Base-by-base conservation (phyloP, 192 early-diverging fungal genomes). In the Rhizophagus clarus region DNA sequence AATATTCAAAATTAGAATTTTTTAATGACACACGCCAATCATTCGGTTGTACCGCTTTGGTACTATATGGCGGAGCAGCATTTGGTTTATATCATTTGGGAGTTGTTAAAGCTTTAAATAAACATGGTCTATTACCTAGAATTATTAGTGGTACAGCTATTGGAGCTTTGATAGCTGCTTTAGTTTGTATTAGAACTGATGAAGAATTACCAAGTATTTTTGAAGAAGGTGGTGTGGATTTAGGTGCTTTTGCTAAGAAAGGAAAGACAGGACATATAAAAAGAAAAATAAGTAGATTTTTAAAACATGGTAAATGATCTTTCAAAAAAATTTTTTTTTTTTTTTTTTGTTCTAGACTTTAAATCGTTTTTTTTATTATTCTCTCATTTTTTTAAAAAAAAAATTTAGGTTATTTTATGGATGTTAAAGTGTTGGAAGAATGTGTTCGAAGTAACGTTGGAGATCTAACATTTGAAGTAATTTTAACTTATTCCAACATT, bases 31-130 rank as follows among this genome's bases (percentile, higher is more conserved):
- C 91, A 10, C 77, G 90, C 15, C 93, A 94, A 80, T 89, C 88
- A 40, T 94, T 94, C 88, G 94, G 94, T 1, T 87, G 88, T 51
- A 90, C 92, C 61, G 94, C 94, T 14, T 84, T 95, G 10, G 80
- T 95, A 60, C 84, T 95, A 10, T 88, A 92, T 68, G 94, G 94
- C 29, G 92, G 91, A 34, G 88, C 93, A 8, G 87, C 90, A 1
- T 94, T 93, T 79, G 92, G 91, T 90, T 82, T 94, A 70, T 92
- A 88, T 77, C 93, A 95, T 82, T 74, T 95, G n/a, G 94, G 94
- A 29, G 94, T 94, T 3, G 90, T 93, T 20, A 94, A 94, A 82
- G 89, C 94, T 1, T 85, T 95, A 20, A 85, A 87, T 74, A 89
- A 92, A 61, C 84, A 90, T 72, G 84, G 86, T 0, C 68, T 94